Percentiles rank a stretch among this genome's conserved stretches.
These are phyloP conservation scores for Trapa incisa DNA, from an alignment of 345 rosid genomes.

Conservation along the genomic window DNA sequence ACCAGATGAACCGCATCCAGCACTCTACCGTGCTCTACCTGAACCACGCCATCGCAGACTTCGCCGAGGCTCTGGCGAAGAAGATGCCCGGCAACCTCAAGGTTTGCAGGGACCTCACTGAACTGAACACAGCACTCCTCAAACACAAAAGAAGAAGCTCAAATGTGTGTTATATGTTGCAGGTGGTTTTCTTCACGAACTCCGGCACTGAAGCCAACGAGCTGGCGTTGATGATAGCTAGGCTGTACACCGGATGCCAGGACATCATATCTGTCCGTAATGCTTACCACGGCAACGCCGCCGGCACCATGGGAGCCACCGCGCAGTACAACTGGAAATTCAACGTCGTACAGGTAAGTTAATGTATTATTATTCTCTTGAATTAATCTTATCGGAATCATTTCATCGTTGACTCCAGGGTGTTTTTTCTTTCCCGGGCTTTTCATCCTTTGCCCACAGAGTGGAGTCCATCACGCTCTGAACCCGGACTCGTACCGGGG, in stretches of 20 bases:
- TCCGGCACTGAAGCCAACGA: conserved; percentile 99
- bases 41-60: conserved; percentile 66
- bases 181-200: conserved; percentile 97
- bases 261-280: conserved; percentile 84
- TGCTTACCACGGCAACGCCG: conserved; percentile 88
- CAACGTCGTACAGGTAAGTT: conserved; percentile 62
- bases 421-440: background rate
- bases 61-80: conserved; percentile 72
- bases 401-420: no score
- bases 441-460: conserved; percentile 28
- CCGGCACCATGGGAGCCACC: conserved; percentile 91
- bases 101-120: conserved; percentile 17
- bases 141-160: no score
- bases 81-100: conserved; percentile 92
- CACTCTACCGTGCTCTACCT: conserved; percentile 86
- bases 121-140: no score
- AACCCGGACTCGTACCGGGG: conserved; percentile 99
- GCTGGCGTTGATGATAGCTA: conserved; percentile 87
- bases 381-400: no score
- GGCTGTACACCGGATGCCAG: conserved; percentile 71
- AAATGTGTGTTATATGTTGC: background rate
- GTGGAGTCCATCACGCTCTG: conserved; percentile 79
- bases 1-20: conserved; percentile 65
- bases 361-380: no score
- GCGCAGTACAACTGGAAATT: conserved; percentile 76